phyloP scores from a whole-genome alignment of 305 asterid genomes.

The Rubia tinctorum region DNA sequence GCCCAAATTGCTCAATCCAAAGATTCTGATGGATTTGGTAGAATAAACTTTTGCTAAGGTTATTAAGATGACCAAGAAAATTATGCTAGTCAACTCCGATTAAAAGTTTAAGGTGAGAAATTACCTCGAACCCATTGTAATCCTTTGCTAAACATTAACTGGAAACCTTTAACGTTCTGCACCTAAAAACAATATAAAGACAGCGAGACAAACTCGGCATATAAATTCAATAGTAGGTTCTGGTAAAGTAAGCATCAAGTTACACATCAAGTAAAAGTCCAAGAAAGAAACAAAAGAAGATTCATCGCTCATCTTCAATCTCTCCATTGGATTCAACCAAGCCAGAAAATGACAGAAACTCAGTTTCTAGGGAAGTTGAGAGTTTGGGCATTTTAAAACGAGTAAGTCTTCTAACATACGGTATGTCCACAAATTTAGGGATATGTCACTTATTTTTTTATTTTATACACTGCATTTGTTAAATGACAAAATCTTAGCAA shows the following conservation, averaged over 20 bases:
- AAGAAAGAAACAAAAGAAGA: slow-evolving; percentile 29
- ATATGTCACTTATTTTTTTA: too few species aligned
- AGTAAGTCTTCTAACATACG: too few species aligned
- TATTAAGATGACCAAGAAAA: background rate
- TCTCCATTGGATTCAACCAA: slow-evolving; percentile 21
- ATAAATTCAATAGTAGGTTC: background rate
- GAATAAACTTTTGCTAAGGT: background rate
- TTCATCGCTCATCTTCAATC: slow-evolving; percentile 32
- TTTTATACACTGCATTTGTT: too few species aligned
- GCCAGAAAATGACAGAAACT: background rate
- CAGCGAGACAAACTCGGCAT: background rate
- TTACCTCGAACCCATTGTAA: background rate
- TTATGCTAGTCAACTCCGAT: background rate
- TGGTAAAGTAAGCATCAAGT: background rate
- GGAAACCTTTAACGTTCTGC: background rate
- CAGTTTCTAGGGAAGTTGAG: background rate
- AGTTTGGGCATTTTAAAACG: background rate
- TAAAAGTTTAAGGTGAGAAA: background rate
- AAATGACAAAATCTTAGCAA: too few species aligned
- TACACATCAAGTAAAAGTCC: slow-evolving; percentile 34
- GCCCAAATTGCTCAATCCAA: background rate
- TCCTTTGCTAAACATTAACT: background rate
- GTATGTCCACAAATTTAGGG: too few species aligned
- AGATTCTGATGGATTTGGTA: slow-evolving; percentile 1
- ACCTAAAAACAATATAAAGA: background rate